Base-by-base conservation (phyloP, 2,329 filamentous ascomycete species). In the Pseudogymnoascus sp. region DNA sequence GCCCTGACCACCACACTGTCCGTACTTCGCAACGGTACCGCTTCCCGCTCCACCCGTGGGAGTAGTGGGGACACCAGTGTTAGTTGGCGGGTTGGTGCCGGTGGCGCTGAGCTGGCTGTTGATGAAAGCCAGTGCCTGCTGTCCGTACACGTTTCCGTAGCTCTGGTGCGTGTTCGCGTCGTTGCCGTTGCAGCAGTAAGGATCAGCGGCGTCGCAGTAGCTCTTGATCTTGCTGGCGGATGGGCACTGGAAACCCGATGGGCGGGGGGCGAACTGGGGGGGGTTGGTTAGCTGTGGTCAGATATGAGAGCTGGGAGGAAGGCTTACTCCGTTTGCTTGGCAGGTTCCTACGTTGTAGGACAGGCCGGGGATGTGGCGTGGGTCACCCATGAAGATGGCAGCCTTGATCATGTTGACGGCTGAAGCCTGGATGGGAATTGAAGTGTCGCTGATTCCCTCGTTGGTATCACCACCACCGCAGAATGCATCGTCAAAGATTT, bases 351-450 rank as follows among this genome's bases (percentile, higher is more conserved):
- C 82, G 61, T 86, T 79, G 71, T 85, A 88, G 1, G 83, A 73
- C 23, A 84, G 75, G 1, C 84, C 84, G 5, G 75, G 72, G 6
- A 79, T 75, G 68, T 83, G 82, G 64, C 84, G 78, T 3, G 86
- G 86, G 69, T 86, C 81, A 5, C 86, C 86, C 80, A 87, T 83
- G 71, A 87, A 83, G 67, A 88, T 86, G 12, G 81, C 83, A 0
- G 83, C 86, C 73, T 86, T 86, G 68, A 88, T 81, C 70, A 80
- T 80, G 3, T 73, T 75, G 6, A 85, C 73, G 2, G 83, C 82
- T 5, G 75, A 75, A 4, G 78, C 76, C 7, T 76, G 73, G 42
- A 82, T 73, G 39, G 74, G 73, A 8, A 75, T 72, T 0, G 78
- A 77, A 5, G 80, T 79, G 60, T 77, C 79, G 21, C 73, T 70